phyloP scores from a whole-genome alignment of 1,139 yeast genomes.

The Lodderomyces orthopsilosis region DNA sequence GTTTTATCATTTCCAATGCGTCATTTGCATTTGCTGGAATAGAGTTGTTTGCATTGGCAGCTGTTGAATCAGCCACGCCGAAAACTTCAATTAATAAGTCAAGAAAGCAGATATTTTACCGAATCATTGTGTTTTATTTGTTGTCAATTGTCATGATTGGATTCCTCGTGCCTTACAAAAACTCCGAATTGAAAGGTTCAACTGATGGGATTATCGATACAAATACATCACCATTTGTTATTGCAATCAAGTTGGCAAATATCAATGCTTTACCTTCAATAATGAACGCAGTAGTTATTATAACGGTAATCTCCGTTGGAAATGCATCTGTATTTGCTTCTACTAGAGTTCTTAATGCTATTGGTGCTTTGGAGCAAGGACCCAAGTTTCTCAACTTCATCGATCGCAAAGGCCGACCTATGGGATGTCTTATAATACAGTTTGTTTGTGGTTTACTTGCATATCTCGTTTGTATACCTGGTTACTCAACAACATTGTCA shows the following conservation, averaged over 20 bases:
- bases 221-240: slow-evolving; percentile 40
- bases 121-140: slow-evolving; percentile 31
- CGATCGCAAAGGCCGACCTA: slow-evolving; percentile 34
- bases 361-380: slow-evolving; percentile 35
- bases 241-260: slow-evolving; percentile 33
- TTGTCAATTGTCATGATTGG: slow-evolving; percentile 31
- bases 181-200: slow-evolving; percentile 14
- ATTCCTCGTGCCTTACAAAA: slow-evolving; percentile 29
- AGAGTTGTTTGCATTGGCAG: slow-evolving; percentile 35
- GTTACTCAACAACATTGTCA: slow-evolving; percentile 15
- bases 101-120: slow-evolving; percentile 36
- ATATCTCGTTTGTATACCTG: slow-evolving; percentile 32
- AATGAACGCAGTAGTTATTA: slow-evolving; percentile 31
- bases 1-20: slow-evolving; percentile 23
- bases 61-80: slow-evolving; percentile 35
- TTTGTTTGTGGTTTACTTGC: slow-evolving; percentile 29
- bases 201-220: slow-evolving; percentile 17
- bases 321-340: slow-evolving; percentile 38
- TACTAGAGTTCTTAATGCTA: slow-evolving; percentile 33
- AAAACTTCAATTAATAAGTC: slow-evolving; percentile 32
- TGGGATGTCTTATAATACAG: slow-evolving; percentile 28
- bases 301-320: slow-evolving; percentile 34
- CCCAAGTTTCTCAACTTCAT: slow-evolving; percentile 30
- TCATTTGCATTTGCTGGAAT: slow-evolving; percentile 27
- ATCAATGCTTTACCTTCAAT: slow-evolving; percentile 33